Conservation (phyloP, 179 eudicot species). For the Patellifolia procumbens region DNA sequence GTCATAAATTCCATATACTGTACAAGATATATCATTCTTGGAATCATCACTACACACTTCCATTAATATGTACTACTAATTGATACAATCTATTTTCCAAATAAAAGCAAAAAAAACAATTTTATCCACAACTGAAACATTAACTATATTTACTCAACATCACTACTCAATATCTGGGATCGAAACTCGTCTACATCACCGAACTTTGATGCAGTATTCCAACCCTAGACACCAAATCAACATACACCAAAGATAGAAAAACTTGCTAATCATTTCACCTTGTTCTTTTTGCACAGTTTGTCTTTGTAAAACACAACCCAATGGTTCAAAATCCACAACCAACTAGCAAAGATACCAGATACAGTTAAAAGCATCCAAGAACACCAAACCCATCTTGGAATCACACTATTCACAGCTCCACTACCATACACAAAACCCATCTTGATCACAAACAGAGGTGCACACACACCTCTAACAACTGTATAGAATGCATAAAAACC, state of each 20-base stretch:
- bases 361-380: conserved; percentile 67
- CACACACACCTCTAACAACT: conserved; percentile 59
- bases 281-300: conserved; percentile 21
- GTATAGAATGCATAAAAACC: conserved; percentile 51
- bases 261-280: conserved; percentile 21
- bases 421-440: conserved; percentile 43
- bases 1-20: too few species aligned
- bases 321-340: conserved; percentile 59
- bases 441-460: conserved; percentile 55
- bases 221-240: not conserved
- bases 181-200: too few species aligned
- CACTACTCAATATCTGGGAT: too few species aligned
- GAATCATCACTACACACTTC: too few species aligned
- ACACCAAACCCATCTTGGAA: conserved; percentile 69
- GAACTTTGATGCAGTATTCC: not conserved
- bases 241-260: conserved; percentile 14
- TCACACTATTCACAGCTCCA: conserved; percentile 47
- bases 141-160: too few species aligned
- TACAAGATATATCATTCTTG: too few species aligned
- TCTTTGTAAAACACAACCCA: conserved; percentile 53
- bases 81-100: too few species aligned
- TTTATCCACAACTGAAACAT: too few species aligned
- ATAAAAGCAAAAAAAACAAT: too few species aligned
- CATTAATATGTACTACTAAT: too few species aligned
- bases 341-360: conserved; percentile 51